A percentile compares a stretch with the other conserved stretches of the same genome.
Conservation (phyloP, 257 asterid genomes). For the Rhazya stricta region DNA sequence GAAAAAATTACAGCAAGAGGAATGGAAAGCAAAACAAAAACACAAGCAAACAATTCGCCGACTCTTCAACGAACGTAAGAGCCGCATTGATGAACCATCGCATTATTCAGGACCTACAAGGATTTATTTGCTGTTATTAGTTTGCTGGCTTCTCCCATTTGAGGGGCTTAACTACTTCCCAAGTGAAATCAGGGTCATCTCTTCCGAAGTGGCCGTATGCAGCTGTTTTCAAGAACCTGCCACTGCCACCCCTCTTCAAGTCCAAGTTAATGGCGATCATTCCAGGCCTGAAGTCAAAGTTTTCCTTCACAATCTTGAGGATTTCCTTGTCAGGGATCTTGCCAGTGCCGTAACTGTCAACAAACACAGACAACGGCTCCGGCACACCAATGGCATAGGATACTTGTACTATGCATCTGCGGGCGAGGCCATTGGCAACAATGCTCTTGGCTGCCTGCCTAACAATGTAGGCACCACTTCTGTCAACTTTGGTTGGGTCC, state of each 20-base stretch:
- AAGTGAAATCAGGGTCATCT: slow-evolving; percentile 7
- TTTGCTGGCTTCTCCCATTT: slow-evolving; percentile 9
- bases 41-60: neutral
- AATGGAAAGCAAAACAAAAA: neutral
- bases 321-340: slow-evolving; percentile 12
- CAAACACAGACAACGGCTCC: slow-evolving; percentile 8
- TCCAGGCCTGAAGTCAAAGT: slow-evolving; percentile 12
- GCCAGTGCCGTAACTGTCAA: slow-evolving; percentile 6
- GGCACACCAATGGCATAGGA: slow-evolving; percentile 14
- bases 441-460: slow-evolving; percentile 17
- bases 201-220: slow-evolving; percentile 12
- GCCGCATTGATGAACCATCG: neutral
- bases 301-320: slow-evolving; percentile 11
- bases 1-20: neutral
- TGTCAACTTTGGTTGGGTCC: slow-evolving; percentile 13
- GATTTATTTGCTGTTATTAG: neutral
- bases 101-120: neutral
- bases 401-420: slow-evolving; percentile 11
- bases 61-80: neutral
- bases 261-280: slow-evolving; percentile 13
- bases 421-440: slow-evolving; percentile 13
- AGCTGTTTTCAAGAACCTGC: slow-evolving; percentile 13
- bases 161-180: slow-evolving; percentile 15
- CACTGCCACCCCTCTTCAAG: slow-evolving; percentile 13
- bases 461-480: slow-evolving; percentile 13